phyloP scores from a whole-genome alignment of 768 basidiomycete genomes.

The Mrakia gelida region DNA sequence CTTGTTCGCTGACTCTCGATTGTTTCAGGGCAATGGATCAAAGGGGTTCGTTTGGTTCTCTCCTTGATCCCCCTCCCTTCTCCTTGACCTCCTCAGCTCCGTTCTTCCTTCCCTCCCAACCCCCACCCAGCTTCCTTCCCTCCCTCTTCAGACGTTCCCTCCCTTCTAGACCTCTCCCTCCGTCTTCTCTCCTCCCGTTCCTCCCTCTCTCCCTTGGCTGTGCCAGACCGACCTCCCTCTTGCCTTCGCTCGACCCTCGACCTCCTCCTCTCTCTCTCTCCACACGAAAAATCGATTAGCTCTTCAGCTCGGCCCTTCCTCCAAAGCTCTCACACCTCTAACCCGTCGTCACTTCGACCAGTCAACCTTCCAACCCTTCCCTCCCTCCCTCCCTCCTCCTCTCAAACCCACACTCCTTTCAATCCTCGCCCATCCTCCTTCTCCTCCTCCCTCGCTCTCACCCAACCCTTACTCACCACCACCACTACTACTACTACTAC shows the following conservation, averaged over 20 bases:
- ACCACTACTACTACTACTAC: background rate
- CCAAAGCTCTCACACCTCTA: background rate
- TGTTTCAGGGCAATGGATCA: too few relatives aligned
- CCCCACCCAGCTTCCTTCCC: background rate
- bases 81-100: background rate
- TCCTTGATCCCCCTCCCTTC: background rate
- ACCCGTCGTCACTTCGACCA: background rate
- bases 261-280: background rate
- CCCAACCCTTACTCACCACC: too few relatives aligned
- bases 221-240: too few relatives aligned
- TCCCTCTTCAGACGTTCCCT: background rate
- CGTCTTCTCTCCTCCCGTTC: background rate
- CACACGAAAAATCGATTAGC: background rate
- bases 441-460: background rate
- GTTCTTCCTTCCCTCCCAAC: background rate
- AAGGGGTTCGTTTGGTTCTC: too few relatives aligned
- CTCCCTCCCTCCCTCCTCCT: background rate
- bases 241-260: background rate
- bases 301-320: slow-evolving; percentile 1
- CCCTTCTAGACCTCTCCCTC: background rate
- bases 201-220: background rate
- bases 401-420: background rate
- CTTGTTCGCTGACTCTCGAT: background rate
- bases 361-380: background rate
- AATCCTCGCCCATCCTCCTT: background rate